Evolutionary conservation across 116 monocot species (phyloP).

Genomic region (Zostera marina): DNA sequence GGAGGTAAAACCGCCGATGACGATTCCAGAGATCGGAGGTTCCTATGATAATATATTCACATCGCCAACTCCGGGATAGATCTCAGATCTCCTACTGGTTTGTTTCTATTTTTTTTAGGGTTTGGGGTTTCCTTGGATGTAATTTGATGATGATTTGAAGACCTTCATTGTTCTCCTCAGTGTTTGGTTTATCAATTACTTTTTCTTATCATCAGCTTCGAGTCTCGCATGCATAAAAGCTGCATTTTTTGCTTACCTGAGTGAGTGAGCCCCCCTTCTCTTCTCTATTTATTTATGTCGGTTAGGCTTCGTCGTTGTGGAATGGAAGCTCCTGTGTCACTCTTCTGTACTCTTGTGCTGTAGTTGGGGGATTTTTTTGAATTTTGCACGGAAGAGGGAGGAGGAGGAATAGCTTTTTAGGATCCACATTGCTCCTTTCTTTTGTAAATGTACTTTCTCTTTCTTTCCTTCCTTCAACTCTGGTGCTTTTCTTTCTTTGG

Average conservation of each 20-base stretch:
- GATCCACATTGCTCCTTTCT: background rate
- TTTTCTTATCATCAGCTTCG: background rate
- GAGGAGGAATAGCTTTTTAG: background rate
- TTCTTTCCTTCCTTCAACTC: background rate
- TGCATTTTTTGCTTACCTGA: background rate
- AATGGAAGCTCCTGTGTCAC: background rate
- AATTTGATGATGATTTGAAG: background rate
- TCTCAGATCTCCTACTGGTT: background rate
- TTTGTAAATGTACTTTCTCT: constrained; percentile 1
- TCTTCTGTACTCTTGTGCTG: background rate
- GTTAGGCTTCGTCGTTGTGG: constrained; percentile 1
- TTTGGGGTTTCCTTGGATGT: background rate
- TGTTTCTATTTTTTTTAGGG: background rate
- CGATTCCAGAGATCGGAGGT: background rate
- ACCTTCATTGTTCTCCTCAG: background rate
- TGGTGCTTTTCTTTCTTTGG: background rate
- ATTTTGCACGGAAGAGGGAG: background rate
- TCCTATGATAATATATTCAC: background rate
- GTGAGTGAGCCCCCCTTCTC: no score
- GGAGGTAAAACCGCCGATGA: background rate
- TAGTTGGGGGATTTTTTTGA: background rate
- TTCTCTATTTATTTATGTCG: background rate
- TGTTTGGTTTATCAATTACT: background rate
- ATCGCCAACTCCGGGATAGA: background rate
- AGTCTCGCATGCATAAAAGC: background rate